These are phyloP conservation scores for Byssoonygena ceratinophila DNA, from an alignment of 2,329 filamentous ascomycete genomes.

Conservation along the genomic window DNA sequence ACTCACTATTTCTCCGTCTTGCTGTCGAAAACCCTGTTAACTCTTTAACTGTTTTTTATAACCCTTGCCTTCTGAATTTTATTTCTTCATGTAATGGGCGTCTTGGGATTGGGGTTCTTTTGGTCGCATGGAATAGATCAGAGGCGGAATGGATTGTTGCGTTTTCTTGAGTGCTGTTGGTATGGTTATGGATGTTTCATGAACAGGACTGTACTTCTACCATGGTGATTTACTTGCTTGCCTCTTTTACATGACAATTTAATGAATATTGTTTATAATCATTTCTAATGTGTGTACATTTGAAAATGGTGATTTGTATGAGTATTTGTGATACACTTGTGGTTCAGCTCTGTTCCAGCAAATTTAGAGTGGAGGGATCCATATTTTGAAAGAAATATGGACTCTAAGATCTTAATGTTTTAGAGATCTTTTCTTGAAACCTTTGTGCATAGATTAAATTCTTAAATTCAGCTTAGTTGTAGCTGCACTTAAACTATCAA, in stretches of 20 bases:
- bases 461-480: no score
- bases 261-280: not conserved
- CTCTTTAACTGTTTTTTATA: no score
- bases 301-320: no score
- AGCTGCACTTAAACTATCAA: no score
- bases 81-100: slow-evolving; percentile 1
- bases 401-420: no score
- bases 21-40: no score
- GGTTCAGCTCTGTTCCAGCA: not conserved
- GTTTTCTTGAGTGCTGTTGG: not conserved
- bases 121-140: slow-evolving; percentile 4
- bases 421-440: no score
- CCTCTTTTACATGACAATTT: not conserved
- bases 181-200: not conserved
- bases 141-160: not conserved
- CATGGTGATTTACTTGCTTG: not conserved
- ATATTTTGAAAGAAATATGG: no score
- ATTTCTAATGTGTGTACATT: not conserved
- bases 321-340: not conserved
- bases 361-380: not conserved
- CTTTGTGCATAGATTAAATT: no score
- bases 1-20: slow-evolving; percentile 1
- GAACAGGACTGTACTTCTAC: not conserved
- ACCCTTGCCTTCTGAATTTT: not conserved
- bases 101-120: not conserved